These are phyloP conservation scores for Diaporthe destruens DNA, from an alignment of 2,329 filamentous ascomycete species.

Conservation along the genomic window DNA sequence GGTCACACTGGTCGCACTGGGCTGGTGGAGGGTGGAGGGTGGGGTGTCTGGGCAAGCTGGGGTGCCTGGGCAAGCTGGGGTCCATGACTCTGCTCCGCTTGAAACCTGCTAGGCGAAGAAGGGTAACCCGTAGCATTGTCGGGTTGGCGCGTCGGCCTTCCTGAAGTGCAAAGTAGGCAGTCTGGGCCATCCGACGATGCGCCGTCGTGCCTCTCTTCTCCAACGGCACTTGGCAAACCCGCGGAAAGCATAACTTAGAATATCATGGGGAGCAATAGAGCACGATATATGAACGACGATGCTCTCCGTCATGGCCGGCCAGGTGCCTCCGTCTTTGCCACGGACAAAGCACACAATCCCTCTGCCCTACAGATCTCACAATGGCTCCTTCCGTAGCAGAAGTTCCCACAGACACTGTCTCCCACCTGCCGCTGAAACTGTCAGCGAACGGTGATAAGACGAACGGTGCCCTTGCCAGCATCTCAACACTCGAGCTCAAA, in stretches of 20 bases:
- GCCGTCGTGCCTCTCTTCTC: constrained; percentile 6
- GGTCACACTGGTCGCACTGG: too few species aligned
- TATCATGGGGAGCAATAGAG: neutral
- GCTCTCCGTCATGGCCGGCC: neutral
- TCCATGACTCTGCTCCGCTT: constrained; percentile 29
- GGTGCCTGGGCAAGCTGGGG: too few species aligned
- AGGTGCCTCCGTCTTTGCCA: neutral
- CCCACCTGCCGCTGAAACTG: constrained; percentile 24
- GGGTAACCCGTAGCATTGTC: neutral
- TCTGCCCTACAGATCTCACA: neutral
- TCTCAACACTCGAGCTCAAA: constrained; percentile 23
- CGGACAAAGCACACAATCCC: neutral
- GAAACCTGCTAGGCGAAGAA: neutral
- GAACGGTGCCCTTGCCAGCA: neutral
- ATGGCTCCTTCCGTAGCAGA: constrained; percentile 25
- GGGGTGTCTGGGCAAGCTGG: too few species aligned
- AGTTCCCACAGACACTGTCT: constrained; percentile 20
- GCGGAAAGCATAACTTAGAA: neutral
- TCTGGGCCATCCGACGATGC: constrained; percentile 4
- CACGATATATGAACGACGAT: constrained; percentile 11
- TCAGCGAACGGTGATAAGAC: constrained; percentile 20
- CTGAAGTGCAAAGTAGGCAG: constrained; percentile 5
- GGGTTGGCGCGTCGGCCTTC: neutral
- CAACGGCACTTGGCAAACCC: constrained; percentile 25
- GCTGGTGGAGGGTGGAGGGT: neutral